Evolutionary conservation across 2,329 filamentous ascomycete genomes (phyloP).

Genomic region (Peltaster fructicola): DNA sequence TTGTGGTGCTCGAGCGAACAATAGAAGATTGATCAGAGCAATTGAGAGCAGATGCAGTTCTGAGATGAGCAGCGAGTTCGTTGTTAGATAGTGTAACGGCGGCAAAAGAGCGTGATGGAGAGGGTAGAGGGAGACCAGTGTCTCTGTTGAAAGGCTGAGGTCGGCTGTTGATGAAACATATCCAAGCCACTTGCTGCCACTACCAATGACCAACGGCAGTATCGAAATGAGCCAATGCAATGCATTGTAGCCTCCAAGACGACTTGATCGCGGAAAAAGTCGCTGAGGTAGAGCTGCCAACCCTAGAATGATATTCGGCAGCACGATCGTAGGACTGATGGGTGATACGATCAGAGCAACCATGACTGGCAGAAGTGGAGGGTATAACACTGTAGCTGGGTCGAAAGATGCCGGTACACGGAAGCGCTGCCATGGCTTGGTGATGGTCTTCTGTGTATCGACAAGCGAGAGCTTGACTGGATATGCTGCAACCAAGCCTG

Average conservation of each 20-base stretch:
- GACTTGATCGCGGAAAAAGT: slow-evolving; percentile 48
- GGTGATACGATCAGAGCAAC: slow-evolving; percentile 58
- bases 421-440: slow-evolving; percentile 27
- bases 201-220: slow-evolving; percentile 41
- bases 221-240: slow-evolving; percentile 68
- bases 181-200: slow-evolving; percentile 23
- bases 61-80: slow-evolving; percentile 69
- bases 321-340: slow-evolving; percentile 41
- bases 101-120: slow-evolving; percentile 62
- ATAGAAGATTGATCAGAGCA: slow-evolving; percentile 60
- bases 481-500: slow-evolving; percentile 15
- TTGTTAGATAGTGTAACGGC: slow-evolving; percentile 63
- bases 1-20: slow-evolving; percentile 51
- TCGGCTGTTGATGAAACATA: slow-evolving; percentile 6
- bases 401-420: slow-evolving; percentile 66
- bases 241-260: slow-evolving; percentile 40
- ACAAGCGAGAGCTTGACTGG: slow-evolving; percentile 19
- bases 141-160: slow-evolving; percentile 26
- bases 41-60: slow-evolving; percentile 79
- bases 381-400: slow-evolving; percentile 80
- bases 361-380: slow-evolving; percentile 55
- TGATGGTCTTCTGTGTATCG: slow-evolving; percentile 13
- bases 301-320: slow-evolving; percentile 69
- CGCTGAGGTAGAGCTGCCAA: slow-evolving; percentile 58
- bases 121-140: slow-evolving; percentile 53